Conservation (phyloP, 108 stramenopile genomes). For the Skeletonema menzelii region DNA sequence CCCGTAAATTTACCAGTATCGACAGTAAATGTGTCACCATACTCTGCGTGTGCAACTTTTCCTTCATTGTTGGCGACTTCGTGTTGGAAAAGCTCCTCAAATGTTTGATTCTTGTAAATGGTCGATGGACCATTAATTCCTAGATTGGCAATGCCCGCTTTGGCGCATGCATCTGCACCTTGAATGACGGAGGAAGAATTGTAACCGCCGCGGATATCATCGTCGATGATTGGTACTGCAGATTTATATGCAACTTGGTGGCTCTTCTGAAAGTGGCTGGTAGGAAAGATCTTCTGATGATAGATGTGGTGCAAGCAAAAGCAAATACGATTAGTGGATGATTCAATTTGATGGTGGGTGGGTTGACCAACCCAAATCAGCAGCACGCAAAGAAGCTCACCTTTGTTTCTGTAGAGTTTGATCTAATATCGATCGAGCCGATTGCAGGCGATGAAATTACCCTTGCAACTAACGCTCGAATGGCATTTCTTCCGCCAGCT, state of each 20-base stretch:
- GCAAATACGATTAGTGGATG: neutral
- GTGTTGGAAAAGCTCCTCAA: conserved; percentile 91
- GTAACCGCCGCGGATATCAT: conserved; percentile 68
- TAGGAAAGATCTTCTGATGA: conserved; percentile 11
- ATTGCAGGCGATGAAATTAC: conserved; percentile 6
- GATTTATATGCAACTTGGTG: conserved; percentile 48
- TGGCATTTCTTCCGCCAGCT: conserved; percentile 40
- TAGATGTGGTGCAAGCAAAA: neutral
- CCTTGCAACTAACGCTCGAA: conserved; percentile 46
- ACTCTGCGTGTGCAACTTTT: conserved; percentile 74
- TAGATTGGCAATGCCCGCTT: conserved; percentile 65
- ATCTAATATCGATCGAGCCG: neutral
- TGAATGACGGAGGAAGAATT: conserved; percentile 67
- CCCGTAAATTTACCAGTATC: conserved; percentile 98
- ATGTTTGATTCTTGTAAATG: conserved; percentile 91
- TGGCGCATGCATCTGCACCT: conserved; percentile 77
- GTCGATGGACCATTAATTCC: conserved; percentile 82
- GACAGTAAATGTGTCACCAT: conserved; percentile 92
- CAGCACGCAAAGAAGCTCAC: neutral
- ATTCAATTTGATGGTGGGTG: neutral
- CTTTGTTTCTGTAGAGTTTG: neutral
- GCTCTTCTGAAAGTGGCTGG: conserved; percentile 10
- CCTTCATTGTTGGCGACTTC: conserved; percentile 92
- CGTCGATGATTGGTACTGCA: conserved; percentile 16
- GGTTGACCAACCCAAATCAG: neutral